Conservation (phyloP, 495 filamentous ascomycete species). For the Xylaria palmicola region DNA sequence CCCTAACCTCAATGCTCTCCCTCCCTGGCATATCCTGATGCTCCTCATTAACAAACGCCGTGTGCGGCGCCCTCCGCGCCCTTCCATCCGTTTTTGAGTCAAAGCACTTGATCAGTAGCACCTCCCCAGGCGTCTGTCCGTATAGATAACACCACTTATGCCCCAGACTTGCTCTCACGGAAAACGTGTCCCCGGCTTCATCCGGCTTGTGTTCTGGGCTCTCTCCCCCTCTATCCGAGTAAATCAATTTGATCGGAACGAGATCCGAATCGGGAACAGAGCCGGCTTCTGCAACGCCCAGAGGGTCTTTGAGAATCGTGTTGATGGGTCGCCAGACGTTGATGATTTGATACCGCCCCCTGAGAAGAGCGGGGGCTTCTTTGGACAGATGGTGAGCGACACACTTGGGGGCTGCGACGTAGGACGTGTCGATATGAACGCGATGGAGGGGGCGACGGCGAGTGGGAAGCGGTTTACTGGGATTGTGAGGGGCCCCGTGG, state of each 20-base stretch:
- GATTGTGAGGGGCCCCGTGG: neutral
- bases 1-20: slow-evolving; percentile 59
- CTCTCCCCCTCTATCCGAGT: slow-evolving; percentile 51
- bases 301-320: slow-evolving; percentile 53
- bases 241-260: slow-evolving; percentile 47
- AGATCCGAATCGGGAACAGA: slow-evolving; percentile 48
- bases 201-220: slow-evolving; percentile 46
- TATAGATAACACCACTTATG: slow-evolving; percentile 54
- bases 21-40: slow-evolving; percentile 42
- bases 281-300: slow-evolving; percentile 52
- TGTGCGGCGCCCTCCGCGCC: slow-evolving; percentile 49
- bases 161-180: slow-evolving; percentile 52
- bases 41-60: slow-evolving; percentile 53
- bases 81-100: slow-evolving; percentile 49
- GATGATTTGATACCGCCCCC: slow-evolving; percentile 62
- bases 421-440: slow-evolving; percentile 62
- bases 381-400: slow-evolving; percentile 53
- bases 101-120: slow-evolving; percentile 59
- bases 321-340: slow-evolving; percentile 68
- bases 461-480: neutral
- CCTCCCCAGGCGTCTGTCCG: slow-evolving; percentile 50
- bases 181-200: slow-evolving; percentile 61
- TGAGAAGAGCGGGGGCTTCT: slow-evolving; percentile 51
- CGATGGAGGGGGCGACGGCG: slow-evolving; percentile 55
- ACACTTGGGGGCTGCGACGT: slow-evolving; percentile 46